phyloP scores from a whole-genome alignment of 495 filamentous ascomycete species.

The Ascobolus immersus region DNA sequence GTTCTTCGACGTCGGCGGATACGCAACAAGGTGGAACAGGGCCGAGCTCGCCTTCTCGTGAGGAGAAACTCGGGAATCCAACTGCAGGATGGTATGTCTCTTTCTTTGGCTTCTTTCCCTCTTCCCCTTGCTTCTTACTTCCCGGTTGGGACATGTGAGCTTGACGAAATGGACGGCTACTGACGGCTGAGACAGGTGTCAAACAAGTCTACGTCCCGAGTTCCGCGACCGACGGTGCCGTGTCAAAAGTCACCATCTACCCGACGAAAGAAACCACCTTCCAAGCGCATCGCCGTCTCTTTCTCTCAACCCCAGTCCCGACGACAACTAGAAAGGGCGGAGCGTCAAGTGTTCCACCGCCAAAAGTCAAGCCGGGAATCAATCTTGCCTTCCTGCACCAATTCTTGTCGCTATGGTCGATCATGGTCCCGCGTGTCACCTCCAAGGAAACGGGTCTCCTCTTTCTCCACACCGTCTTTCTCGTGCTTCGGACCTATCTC shows the following conservation, averaged over 20 bases:
- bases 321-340: conserved; percentile 4
- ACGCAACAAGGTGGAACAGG: conserved; percentile 43
- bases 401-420: conserved; percentile 78
- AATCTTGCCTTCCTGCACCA: conserved; percentile 98
- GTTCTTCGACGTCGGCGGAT: conserved; percentile 51
- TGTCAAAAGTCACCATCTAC: conserved; percentile 73
- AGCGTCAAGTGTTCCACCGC: conserved; percentile 41
- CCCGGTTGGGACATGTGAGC: too few relatives aligned
- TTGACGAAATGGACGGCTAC: neutral
- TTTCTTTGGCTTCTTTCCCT: neutral
- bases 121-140: too few relatives aligned
- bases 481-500: conserved; percentile 79
- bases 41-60: conserved; percentile 49
- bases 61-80: conserved; percentile 77
- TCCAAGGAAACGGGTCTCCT: conserved; percentile 85
- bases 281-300: conserved; percentile 81
- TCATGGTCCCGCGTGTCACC: conserved; percentile 87
- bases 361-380: conserved; percentile 74
- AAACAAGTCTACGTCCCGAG: conserved; percentile 76
- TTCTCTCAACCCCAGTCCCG: conserved; percentile 27
- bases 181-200: conserved; percentile 25
- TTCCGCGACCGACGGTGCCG: neutral
- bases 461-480: conserved; percentile 61
- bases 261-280: conserved; percentile 87
- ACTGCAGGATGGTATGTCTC: conserved; percentile 45